Evolutionary conservation across 306 rosid species (phyloP).

Genomic region (Potentilla sterilis): DNA sequence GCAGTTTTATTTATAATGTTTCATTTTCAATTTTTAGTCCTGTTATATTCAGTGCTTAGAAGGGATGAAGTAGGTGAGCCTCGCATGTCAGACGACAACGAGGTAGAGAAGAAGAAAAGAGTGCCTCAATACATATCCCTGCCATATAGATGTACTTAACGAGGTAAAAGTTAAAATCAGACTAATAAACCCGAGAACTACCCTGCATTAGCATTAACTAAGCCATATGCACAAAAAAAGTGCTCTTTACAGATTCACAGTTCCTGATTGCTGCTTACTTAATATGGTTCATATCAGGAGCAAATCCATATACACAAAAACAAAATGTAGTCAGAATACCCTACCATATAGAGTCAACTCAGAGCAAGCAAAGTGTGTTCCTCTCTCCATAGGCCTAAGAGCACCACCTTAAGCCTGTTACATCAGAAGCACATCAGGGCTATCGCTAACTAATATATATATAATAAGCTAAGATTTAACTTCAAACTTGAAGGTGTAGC

Average conservation of each 20-base stretch:
- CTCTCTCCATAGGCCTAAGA: background rate
- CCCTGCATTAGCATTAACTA: background rate
- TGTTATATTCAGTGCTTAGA: background rate
- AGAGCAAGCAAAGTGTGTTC: background rate
- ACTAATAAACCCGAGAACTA: background rate
- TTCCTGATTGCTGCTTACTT: background rate
- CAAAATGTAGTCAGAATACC: background rate
- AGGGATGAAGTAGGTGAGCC: background rate
- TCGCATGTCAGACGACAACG: background rate
- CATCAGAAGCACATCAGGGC: background rate
- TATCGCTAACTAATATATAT: background rate
- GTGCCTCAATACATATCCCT: too few relatives aligned
- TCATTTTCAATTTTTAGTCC: too few relatives aligned
- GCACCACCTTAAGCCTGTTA: background rate
- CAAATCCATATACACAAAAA: background rate
- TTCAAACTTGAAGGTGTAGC: conserved; percentile 30
- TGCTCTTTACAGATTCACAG: too few relatives aligned
- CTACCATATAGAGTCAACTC: background rate
- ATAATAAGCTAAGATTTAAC: background rate
- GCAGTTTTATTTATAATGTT: background rate
- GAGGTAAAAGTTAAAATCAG: background rate
- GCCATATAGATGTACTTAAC: background rate
- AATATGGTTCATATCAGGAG: background rate
- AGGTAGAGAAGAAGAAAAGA: too few relatives aligned
- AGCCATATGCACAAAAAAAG: background rate